A percentile compares a stretch with the other conserved stretches of the same genome.
phyloP scores from a whole-genome alignment of 176 grass and related monocot species.

The Carex myosuroides region DNA sequence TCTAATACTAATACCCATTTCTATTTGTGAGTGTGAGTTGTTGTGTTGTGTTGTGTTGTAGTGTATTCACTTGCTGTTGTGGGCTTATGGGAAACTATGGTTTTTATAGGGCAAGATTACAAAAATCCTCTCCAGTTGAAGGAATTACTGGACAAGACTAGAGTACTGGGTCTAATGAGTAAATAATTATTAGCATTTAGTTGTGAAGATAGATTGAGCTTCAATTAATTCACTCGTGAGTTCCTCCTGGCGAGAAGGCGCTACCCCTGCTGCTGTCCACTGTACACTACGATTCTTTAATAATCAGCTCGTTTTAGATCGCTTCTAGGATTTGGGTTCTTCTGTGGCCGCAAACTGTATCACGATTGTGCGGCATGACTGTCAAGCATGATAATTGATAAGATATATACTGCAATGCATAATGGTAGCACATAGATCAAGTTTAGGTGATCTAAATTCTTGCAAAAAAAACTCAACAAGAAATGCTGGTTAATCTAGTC shows the following conservation, averaged over 20 bases:
- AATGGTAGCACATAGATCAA: no score
- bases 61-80: neutral
- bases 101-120: neutral
- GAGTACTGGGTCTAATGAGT: no score
- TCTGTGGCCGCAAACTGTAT: neutral
- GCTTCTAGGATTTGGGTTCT: neutral
- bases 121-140: neutral
- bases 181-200: neutral
- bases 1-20: neutral
- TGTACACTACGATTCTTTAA: no score
- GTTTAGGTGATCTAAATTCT: no score
- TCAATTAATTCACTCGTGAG: slow-evolving; percentile 19
- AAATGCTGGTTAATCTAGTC: no score
- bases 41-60: no score
- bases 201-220: neutral
- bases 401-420: neutral
- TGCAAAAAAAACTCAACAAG: no score
- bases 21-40: neutral
- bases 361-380: neutral
- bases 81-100: neutral
- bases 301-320: neutral
- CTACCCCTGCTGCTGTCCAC: no score
- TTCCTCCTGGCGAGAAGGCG: neutral
- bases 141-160: neutral
- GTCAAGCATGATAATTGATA: neutral